These are phyloP conservation scores for Heimioporus retisporus DNA, from an alignment of 1,284 basidiomycete genomes.

Conservation along the genomic window DNA sequence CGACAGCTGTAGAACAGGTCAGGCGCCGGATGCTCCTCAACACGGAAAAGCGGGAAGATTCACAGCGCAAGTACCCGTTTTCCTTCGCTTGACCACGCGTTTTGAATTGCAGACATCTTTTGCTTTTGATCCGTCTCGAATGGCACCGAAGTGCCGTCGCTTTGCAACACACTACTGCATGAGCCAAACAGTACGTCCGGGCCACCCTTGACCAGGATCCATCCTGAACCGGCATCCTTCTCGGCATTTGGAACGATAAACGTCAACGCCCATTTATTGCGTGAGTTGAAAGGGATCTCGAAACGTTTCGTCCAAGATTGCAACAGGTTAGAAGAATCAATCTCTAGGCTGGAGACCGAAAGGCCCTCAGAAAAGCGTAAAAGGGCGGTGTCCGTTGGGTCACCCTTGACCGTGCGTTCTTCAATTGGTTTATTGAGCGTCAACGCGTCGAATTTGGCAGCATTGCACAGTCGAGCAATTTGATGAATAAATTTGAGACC, in stretches of 20 bases:
- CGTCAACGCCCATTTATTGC: constrained; percentile 50
- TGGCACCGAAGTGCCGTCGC: constrained; percentile 48
- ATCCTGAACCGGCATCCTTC: constrained; percentile 16
- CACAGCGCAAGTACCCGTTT: constrained; percentile 68
- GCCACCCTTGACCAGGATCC: constrained; percentile 66
- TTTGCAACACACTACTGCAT: constrained; percentile 52
- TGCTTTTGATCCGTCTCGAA: constrained; percentile 44
- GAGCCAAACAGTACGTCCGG: constrained; percentile 68
- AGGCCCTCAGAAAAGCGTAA: neutral
- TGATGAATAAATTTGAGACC: neutral
- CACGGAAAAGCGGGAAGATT: constrained; percentile 8
- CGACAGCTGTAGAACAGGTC: constrained; percentile 19
- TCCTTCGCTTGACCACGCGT: constrained; percentile 65
- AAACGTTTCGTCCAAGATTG: neutral
- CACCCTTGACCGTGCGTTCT: neutral
- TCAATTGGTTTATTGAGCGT: neutral
- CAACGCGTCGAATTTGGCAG: neutral
- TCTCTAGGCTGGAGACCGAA: neutral
- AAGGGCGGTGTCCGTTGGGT: neutral
- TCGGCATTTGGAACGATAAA: constrained; percentile 19
- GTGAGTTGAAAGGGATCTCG: neutral
- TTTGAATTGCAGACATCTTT: constrained; percentile 53
- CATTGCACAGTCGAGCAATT: neutral
- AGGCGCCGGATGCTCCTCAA: neutral
- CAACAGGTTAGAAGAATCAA: neutral